A percentile compares a stretch with the other conserved stretches of the same genome.
These are phyloP conservation scores for Fomitopsis serialis DNA, from an alignment of 768 basidiomycete species.

Conservation along the genomic window DNA sequence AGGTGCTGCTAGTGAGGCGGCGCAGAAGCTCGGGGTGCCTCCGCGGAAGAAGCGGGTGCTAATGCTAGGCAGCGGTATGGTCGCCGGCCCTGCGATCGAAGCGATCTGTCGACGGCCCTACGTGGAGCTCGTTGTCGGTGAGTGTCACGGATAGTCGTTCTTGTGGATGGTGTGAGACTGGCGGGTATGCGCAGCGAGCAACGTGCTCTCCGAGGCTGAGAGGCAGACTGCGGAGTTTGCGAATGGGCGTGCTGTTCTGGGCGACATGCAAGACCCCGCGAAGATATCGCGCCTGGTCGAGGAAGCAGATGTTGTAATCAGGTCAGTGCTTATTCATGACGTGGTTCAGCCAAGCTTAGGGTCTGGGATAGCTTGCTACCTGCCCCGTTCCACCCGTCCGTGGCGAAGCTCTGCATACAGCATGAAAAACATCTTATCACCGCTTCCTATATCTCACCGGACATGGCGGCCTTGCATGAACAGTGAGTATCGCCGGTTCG, in stretches of 20 bases:
- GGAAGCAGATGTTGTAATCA: conserved; percentile 76
- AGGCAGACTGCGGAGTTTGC: conserved; percentile 36
- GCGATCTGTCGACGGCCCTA: conserved; percentile 59
- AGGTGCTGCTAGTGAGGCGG: neutral
- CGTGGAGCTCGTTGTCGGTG: conserved; percentile 73
- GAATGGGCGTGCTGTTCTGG: conserved; percentile 48
- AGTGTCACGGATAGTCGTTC: conserved; percentile 22
- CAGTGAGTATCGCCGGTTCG: conserved; percentile 44
- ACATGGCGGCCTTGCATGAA: conserved; percentile 62
- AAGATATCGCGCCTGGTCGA: conserved; percentile 48
- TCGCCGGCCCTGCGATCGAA: conserved; percentile 83
- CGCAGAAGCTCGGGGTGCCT: neutral
- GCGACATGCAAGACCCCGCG: conserved; percentile 52
- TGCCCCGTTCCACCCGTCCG: conserved; percentile 59
- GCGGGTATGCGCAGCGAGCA: conserved; percentile 52
- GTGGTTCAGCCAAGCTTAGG: too few species aligned
- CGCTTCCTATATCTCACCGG: conserved; percentile 82
- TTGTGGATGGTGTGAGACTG: neutral
- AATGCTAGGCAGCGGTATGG: conserved; percentile 92
- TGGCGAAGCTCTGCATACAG: conserved; percentile 71
- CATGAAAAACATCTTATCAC: conserved; percentile 77
- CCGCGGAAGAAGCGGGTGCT: conserved; percentile 59
- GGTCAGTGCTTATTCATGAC: conserved; percentile 39
- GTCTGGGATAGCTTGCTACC: conserved; percentile 62
- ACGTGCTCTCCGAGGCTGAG: conserved; percentile 56